Evolutionary conservation across 73 alveolate species (phyloP).

Genomic region (Tetrahymena elliotti): DNA sequence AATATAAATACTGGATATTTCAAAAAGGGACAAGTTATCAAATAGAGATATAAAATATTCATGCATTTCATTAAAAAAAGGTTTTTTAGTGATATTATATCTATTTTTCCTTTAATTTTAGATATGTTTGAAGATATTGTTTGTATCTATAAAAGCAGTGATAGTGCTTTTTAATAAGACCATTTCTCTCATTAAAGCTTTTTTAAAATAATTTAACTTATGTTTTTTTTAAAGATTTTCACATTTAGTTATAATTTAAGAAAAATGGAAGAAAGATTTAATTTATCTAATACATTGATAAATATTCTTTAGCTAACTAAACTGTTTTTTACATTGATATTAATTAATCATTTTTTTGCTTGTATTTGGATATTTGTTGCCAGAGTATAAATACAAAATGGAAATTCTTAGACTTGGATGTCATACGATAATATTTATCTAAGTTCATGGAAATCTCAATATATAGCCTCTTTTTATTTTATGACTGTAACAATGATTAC

Average conservation of each 20-base stretch:
- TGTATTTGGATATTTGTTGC: constrained; percentile 57
- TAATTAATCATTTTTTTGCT: constrained; percentile 56
- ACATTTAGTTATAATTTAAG: not conserved
- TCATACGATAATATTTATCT: not conserved
- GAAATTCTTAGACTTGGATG: not conserved
- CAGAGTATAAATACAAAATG: not conserved
- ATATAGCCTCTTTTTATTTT: constrained; percentile 57
- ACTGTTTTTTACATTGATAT: constrained; percentile 9
- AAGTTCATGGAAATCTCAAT: not conserved
- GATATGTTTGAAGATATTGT: not conserved
- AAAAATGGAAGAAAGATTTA: not conserved
- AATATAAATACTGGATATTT: not conserved
- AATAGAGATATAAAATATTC: not conserved
- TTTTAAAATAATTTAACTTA: not conserved
- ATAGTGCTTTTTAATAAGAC: not conserved
- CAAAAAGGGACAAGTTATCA: not conserved
- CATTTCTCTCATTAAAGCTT: not conserved
- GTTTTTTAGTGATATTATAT: not conserved
- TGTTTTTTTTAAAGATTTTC: not conserved
- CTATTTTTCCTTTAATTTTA: not conserved
- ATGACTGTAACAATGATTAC: constrained; percentile 68
- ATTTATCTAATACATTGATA: not conserved
- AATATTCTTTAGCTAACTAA: not conserved
- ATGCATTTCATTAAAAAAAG: not conserved
- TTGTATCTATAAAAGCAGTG: too few species aligned